Evolutionary conservation across 208 protist species (phyloP).

Genomic region (Leishmania aethiopica): DNA sequence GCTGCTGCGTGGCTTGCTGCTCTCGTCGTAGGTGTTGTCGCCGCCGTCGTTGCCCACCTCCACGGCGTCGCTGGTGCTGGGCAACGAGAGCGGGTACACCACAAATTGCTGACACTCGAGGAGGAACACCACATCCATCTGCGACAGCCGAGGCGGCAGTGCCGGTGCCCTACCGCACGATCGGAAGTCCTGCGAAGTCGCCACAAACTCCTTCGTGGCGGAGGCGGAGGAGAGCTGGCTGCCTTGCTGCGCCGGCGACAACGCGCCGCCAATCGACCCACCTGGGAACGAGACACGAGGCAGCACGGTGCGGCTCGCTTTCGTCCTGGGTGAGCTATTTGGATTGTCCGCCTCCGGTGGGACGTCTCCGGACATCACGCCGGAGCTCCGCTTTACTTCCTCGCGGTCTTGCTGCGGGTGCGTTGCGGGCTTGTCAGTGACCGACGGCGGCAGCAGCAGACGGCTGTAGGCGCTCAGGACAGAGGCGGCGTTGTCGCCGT

Average conservation of each 20-base stretch:
- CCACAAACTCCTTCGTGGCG: not conserved
- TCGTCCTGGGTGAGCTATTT: not conserved
- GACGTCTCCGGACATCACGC: too few species aligned
- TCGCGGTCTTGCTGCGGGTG: conserved; percentile 2
- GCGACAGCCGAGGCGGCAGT: conserved; percentile 33
- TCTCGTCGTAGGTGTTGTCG: conserved; percentile 6
- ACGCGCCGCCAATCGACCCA: not conserved
- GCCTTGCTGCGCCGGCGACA: not conserved
- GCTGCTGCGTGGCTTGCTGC: not conserved
- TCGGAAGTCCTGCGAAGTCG: not conserved
- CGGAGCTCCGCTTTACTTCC: not conserved
- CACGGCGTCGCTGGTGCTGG: conserved; percentile 6
- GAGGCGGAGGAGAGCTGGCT: not conserved
- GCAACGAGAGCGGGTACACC: conserved; percentile 44
- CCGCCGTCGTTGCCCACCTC: not conserved
- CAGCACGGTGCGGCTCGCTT: not conserved
- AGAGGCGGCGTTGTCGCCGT: conserved; percentile 1
- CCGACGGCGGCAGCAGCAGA: conserved; percentile 25
- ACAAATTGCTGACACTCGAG: conserved; percentile 51
- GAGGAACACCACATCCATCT: conserved; percentile 43
- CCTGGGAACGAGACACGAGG: not conserved
- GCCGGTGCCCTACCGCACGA: not conserved
- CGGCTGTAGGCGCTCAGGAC: conserved; percentile 27
- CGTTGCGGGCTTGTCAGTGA: conserved; percentile 8
- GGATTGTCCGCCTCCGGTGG: not conserved